Conservation (phyloP, 148 eudicot species). For the Vaccinium darrowii region DNA sequence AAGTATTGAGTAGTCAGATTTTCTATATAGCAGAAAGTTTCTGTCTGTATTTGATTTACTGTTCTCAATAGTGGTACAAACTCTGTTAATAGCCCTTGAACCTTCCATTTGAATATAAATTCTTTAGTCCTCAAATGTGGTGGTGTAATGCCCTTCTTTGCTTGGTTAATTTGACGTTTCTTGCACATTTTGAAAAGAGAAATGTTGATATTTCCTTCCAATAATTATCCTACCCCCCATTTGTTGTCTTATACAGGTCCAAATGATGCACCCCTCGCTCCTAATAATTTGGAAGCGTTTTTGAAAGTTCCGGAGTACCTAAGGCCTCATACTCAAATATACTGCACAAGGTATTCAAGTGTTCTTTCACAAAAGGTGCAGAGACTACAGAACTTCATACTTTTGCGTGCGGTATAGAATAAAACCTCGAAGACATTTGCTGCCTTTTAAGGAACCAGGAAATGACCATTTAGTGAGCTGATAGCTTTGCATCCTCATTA, state of each 20-base stretch:
- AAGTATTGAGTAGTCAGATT: conserved; percentile 7
- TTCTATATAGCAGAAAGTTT: neutral
- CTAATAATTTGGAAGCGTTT: conserved; percentile 88
- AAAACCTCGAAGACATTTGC: neutral
- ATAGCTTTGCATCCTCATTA: neutral
- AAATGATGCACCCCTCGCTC: conserved; percentile 89
- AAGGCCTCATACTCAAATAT: conserved; percentile 94
- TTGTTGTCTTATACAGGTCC: conserved; percentile 58
- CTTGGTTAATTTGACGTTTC: neutral
- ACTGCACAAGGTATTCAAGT: conserved; percentile 81
- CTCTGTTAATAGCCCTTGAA: neutral
- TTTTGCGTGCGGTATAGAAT: neutral
- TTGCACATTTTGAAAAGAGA: neutral
- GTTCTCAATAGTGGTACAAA: neutral
- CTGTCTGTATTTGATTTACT: neutral
- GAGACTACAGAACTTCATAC: neutral
- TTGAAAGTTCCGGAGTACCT: conserved; percentile 89
- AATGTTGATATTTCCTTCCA: neutral
- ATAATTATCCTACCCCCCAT: neutral
- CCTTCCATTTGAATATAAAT: neutral
- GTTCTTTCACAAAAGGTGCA: neutral
- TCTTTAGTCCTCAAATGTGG: neutral
- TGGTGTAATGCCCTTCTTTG: neutral
- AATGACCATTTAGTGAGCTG: conserved; percentile 2
- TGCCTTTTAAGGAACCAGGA: neutral